Base-by-base conservation (phyloP, 139 green algal genomes). In the Auxenochlorella pyrenoidosa region DNA sequence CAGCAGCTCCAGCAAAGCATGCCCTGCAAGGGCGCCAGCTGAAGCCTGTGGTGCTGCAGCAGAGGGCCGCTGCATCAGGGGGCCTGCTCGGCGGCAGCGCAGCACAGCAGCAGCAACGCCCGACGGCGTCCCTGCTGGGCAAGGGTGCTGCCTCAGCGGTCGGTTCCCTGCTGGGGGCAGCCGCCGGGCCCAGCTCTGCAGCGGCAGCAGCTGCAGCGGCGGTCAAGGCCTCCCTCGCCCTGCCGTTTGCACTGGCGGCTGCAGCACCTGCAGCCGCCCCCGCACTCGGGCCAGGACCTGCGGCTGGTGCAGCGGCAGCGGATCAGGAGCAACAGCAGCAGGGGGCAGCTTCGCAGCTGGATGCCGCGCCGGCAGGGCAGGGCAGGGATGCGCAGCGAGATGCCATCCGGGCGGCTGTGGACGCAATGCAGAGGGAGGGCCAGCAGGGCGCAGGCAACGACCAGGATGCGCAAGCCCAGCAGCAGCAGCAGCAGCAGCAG, bases 401-500 rank as follows among this genome's bases (percentile, higher is more conserved):
- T 40, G 84, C 60, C 3, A 66, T 91, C 15, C 81, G 88, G n/a
- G 84, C 84, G 16, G 88, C 87, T 3, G 43, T 91, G 36, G 88
- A 91, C 1, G 76, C 83, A 41, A 78, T 91, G 65, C 76, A 71
- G 34, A 51, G 47, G 1, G 84, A 75, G 30, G 19, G 22, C 38
- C 43, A 73, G 51, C 44, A 66, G 32, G 21, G 60, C 36, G 34
- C 51, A 2, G 70, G 54, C 70, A 63, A 87, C 22, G 63, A 58
- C 26, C 30, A 89, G 65, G 19, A 83, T 18, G 40, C 32, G 32
- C n/a, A 40, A 63, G 54, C 26, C 22, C 34, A 54, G 34, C 10
- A 36, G 40, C 38, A 63, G 60, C 34, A 73, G 65, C 38, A 82
- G 75, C 80, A 70, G 28, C 65, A 47, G 79, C 47, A 82, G 71